Percentiles rank a stretch among this genome's conserved stretches.
phyloP scores from a whole-genome alignment of 345 rosid genomes.

The Pistacia integerrima region DNA sequence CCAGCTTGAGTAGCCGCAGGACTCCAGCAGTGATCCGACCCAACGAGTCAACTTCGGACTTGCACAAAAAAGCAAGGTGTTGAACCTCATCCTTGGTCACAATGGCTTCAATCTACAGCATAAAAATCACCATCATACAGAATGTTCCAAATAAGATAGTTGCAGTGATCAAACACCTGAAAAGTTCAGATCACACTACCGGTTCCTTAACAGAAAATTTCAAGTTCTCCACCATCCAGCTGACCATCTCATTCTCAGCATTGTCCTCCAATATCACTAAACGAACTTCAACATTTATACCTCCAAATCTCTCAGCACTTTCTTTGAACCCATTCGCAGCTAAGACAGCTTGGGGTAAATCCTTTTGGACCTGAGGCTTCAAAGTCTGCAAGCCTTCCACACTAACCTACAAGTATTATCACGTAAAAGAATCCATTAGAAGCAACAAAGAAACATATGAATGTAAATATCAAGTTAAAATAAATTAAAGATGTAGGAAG shows the following conservation, averaged over 20 bases:
- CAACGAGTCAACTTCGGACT: constrained; percentile 91
- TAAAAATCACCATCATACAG: constrained; percentile 7
- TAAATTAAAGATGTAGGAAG: neutral
- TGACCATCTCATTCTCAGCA: constrained; percentile 50
- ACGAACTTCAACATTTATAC: constrained; percentile 72
- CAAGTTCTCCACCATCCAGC: constrained; percentile 81
- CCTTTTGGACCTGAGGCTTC: constrained; percentile 67
- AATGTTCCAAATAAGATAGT: constrained; percentile 1
- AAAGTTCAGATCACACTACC: constrained; percentile 48
- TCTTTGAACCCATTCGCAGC: constrained; percentile 63
- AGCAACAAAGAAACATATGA: constrained; percentile 9
- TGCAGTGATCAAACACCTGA: constrained; percentile 17
- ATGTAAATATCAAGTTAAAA: constrained; percentile 1
- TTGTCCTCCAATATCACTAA: constrained; percentile 60
- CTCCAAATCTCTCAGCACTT: constrained; percentile 51
- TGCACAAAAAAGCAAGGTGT: constrained; percentile 74
- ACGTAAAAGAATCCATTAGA: constrained; percentile 4
- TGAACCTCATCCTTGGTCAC: constrained; percentile 90
- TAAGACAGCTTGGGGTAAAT: constrained; percentile 24
- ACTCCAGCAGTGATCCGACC: constrained; percentile 91
- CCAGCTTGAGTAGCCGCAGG: constrained; percentile 83
- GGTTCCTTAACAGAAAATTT: constrained; percentile 92
- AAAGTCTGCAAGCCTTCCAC: constrained; percentile 80
- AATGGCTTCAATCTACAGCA: constrained; percentile 74
- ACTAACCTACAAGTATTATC: constrained; percentile 55